A percentile compares a stretch with the other conserved stretches of the same genome.
Conservation (phyloP, 164 flowering plant genomes). For the Buxus sempervirens region DNA sequence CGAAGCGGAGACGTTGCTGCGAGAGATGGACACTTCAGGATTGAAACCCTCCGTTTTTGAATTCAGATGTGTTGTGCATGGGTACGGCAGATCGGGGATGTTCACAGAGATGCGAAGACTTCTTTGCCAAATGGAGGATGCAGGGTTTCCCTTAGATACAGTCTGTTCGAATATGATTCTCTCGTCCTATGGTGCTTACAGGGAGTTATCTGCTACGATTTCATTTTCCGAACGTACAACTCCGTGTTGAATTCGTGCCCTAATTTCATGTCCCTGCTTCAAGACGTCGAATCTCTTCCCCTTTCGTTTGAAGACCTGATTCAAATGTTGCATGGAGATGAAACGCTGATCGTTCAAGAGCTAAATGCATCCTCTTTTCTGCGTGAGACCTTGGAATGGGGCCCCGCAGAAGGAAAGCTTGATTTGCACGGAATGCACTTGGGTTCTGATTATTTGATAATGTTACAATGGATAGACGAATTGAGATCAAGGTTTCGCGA, state of each 20-base stretch:
- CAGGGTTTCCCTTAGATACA: conserved; percentile 51
- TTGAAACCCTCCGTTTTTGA: conserved; percentile 49
- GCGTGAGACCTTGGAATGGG: conserved; percentile 52
- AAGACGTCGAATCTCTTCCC: conserved; percentile 37
- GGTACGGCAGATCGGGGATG: conserved; percentile 61
- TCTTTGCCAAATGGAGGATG: conserved; percentile 44
- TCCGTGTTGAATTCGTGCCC: conserved; percentile 79
- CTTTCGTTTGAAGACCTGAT: conserved; percentile 48
- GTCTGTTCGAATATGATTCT: conserved; percentile 68
- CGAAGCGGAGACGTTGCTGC: conserved; percentile 51
- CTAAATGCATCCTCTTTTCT: conserved; percentile 45
- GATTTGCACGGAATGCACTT: conserved; percentile 89
- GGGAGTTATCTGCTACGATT: conserved; percentile 40
- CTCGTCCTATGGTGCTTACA: conserved; percentile 55
- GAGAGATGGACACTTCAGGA: conserved; percentile 51
- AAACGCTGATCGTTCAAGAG: conserved; percentile 48
- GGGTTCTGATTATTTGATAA: conserved; percentile 61
- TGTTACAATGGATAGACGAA: conserved; percentile 78
- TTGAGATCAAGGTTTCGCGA: conserved; percentile 28
- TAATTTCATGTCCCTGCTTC: conserved; percentile 34
- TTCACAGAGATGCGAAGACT: conserved; percentile 53
- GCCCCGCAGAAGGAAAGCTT: conserved; percentile 48
- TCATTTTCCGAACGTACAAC: conserved; percentile 60
- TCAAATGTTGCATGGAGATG: conserved; percentile 34
- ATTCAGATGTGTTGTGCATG: conserved; percentile 46